Conservation (phyloP, 2,329 filamentous ascomycete species). For the Torrubiella hemipterigena region DNA sequence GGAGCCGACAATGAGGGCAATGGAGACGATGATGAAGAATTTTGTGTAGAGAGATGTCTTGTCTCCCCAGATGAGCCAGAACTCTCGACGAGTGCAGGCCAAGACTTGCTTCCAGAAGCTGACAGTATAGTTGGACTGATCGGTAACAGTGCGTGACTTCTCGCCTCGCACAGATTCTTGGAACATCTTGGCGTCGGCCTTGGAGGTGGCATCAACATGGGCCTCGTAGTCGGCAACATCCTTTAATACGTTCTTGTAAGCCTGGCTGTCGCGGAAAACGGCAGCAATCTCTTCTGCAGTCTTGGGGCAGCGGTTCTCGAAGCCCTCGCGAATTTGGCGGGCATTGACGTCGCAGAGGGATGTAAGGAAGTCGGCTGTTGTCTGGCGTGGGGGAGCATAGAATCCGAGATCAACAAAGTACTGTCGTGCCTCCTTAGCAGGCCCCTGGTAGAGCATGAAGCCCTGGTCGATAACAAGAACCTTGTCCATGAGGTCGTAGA, state of each 20-base stretch:
- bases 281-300: conserved; percentile 54
- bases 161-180: conserved; percentile 54
- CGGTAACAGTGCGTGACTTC: conserved; percentile 57
- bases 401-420: conserved; percentile 67
- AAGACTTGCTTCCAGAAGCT: conserved; percentile 61
- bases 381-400: conserved; percentile 57
- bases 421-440: conserved; percentile 45
- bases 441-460: conserved; percentile 56
- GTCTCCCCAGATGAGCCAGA: conserved; percentile 69
- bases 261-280: conserved; percentile 50
- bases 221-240: conserved; percentile 42
- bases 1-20: conserved; percentile 62
- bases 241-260: conserved; percentile 44
- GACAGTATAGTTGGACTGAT: conserved; percentile 64
- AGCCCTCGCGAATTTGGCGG: conserved; percentile 52
- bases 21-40: conserved; percentile 64
- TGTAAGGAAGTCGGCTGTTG: conserved; percentile 64
- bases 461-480: conserved; percentile 67
- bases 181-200: conserved; percentile 51
- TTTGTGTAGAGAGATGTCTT: conserved; percentile 66
- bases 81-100: conserved; percentile 58
- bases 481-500: conserved; percentile 56
- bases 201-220: conserved; percentile 36
- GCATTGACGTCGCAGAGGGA: conserved; percentile 65
- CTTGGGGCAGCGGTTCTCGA: conserved; percentile 52